Conservation (phyloP, 116 monocot genomes). For the Trichopus zeylanicus region DNA sequence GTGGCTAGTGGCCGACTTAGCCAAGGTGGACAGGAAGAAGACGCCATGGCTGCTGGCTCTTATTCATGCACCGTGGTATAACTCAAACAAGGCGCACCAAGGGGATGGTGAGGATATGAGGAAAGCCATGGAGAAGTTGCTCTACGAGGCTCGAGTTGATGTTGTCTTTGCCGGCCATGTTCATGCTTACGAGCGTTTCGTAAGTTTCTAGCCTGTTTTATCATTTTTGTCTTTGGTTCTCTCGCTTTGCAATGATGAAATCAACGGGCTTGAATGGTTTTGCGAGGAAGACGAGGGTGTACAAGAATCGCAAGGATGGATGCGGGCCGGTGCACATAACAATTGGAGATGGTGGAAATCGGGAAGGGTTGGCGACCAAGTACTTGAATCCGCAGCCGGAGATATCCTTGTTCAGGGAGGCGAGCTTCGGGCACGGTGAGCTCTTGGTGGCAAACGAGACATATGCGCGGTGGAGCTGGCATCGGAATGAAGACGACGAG, state of each 20-base stretch:
- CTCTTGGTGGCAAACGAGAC: constrained; percentile 62
- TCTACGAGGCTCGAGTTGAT: constrained; percentile 51
- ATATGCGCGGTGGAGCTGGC: constrained; percentile 79
- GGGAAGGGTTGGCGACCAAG: constrained; percentile 55
- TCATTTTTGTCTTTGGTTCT: background rate
- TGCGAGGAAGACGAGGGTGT: constrained; percentile 34
- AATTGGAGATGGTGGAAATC: constrained; percentile 88
- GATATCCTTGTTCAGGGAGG: constrained; percentile 78
- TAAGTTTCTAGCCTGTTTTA: constrained; percentile 10
- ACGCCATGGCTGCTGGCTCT: constrained; percentile 64
- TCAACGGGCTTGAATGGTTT: background rate
- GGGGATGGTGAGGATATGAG: constrained; percentile 81
- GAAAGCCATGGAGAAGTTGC: constrained; percentile 44
- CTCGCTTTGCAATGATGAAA: too few relatives aligned
- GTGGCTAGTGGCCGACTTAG: constrained; percentile 62
- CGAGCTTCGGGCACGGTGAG: constrained; percentile 87
- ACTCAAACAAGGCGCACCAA: constrained; percentile 62
- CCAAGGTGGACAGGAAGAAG: constrained; percentile 24
- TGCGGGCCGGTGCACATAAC: constrained; percentile 77
- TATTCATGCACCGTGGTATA: constrained; percentile 95
- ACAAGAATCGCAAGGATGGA: constrained; percentile 22
- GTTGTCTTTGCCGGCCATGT: constrained; percentile 35
- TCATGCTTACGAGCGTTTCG: constrained; percentile 66
- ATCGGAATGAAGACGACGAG: constrained; percentile 70
- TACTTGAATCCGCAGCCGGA: constrained; percentile 46